Conservation (phyloP, 768 basidiomycete genomes). For the Steccherinum ochraceum region DNA sequence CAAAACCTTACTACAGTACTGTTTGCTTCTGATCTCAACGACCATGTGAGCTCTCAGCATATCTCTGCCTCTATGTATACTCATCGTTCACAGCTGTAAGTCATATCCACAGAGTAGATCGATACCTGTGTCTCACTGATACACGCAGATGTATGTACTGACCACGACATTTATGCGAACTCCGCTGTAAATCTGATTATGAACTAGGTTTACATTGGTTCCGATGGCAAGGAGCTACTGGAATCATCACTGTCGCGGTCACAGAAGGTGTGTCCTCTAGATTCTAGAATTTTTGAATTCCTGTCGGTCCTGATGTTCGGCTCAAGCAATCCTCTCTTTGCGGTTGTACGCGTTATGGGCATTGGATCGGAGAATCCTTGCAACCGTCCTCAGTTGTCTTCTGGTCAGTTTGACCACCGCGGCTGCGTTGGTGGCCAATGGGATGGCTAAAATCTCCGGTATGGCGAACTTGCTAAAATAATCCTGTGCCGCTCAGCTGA, state of each 20-base stretch:
- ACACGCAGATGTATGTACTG: neutral
- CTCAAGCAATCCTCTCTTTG: slow-evolving; percentile 50
- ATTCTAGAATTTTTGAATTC: neutral
- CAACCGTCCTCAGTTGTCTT: slow-evolving; percentile 27
- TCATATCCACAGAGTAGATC: neutral
- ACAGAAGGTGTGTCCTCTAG: slow-evolving; percentile 39
- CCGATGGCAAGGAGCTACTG: slow-evolving; percentile 58
- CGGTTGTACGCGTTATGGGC: slow-evolving; percentile 59
- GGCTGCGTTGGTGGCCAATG: neutral
- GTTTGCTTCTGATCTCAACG: slow-evolving; percentile 28
- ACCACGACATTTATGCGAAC: slow-evolving; percentile 1
- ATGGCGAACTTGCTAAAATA: neutral
- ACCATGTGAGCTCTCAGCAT: slow-evolving; percentile 9
- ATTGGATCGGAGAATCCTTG: slow-evolving; percentile 43
- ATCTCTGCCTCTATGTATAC: neutral
- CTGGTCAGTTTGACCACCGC: neutral
- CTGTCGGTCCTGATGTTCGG: neutral
- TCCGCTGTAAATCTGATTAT: neutral
- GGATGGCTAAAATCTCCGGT: neutral
- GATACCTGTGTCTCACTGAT: neutral
- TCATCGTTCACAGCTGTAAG: slow-evolving; percentile 1
- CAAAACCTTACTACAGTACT: no score
- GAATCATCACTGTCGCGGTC: slow-evolving; percentile 44
- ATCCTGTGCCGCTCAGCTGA: neutral
- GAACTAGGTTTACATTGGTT: slow-evolving; percentile 29